Evolutionary conservation across 768 basidiomycete genomes (phyloP).

Genomic region (Lactarius hatsudake): DNA sequence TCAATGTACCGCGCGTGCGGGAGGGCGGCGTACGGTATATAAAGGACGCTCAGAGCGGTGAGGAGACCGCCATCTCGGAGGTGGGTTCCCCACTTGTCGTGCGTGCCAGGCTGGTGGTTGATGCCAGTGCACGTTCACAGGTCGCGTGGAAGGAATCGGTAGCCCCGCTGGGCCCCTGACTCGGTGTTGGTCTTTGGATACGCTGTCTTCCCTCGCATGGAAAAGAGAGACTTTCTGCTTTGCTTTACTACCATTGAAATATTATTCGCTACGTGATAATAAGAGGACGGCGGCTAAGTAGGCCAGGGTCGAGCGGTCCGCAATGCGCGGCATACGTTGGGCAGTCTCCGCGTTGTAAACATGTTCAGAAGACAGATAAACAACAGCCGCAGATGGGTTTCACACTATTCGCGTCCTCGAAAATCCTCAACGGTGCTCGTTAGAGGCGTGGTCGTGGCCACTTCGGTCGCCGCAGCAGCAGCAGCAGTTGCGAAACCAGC

Average conservation of each 20-base stretch:
- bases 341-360: neutral
- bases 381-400: slow-evolving; percentile 12
- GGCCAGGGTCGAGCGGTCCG: neutral
- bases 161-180: neutral
- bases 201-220: neutral
- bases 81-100: slow-evolving; percentile 37
- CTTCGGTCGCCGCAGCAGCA: slow-evolving; percentile 6
- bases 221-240: neutral
- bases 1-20: slow-evolving; percentile 65
- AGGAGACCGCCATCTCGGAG: slow-evolving; percentile 49
- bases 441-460: slow-evolving; percentile 12
- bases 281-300: neutral
- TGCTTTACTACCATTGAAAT: neutral
- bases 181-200: neutral
- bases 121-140: neutral
- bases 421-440: slow-evolving; percentile 5
- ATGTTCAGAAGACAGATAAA: slow-evolving; percentile 18
- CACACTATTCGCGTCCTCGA: neutral
- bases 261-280: neutral
- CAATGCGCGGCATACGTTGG: neutral
- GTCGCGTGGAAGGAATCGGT: slow-evolving; percentile 18
- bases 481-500: slow-evolving; percentile 14
- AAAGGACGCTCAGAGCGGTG: slow-evolving; percentile 42
- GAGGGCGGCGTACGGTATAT: slow-evolving; percentile 32
- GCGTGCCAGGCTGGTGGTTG: neutral